These are phyloP conservation scores for Phytophthora tubulina DNA, from an alignment of 352 stramenopile genomes.

Conservation along the genomic window DNA sequence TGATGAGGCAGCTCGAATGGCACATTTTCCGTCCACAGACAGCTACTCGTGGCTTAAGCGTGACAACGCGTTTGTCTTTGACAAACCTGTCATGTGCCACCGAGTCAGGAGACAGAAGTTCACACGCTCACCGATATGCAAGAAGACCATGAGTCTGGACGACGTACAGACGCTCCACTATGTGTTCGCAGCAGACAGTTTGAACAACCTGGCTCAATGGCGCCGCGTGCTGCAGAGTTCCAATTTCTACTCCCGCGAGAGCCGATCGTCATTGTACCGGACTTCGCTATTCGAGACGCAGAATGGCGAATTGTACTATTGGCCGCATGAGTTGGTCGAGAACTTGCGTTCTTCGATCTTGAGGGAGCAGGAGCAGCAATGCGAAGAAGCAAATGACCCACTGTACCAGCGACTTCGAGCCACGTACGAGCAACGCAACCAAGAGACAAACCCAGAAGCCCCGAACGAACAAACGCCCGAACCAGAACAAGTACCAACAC, in stretches of 20 bases:
- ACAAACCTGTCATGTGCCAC: constrained; percentile 56
- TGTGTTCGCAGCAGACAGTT: constrained; percentile 56
- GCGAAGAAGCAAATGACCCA: constrained; percentile 34
- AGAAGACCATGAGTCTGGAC: constrained; percentile 54
- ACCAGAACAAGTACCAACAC: constrained; percentile 7
- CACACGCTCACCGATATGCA: constrained; percentile 50
- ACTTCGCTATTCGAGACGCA: constrained; percentile 36
- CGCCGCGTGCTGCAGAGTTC: constrained; percentile 43
- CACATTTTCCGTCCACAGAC: constrained; percentile 39
- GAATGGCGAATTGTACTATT: constrained; percentile 54
- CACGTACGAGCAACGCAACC: constrained; percentile 25
- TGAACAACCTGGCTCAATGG: constrained; percentile 50
- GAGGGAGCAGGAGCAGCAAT: constrained; percentile 34
- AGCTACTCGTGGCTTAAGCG: constrained; percentile 52
- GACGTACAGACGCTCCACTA: constrained; percentile 47
- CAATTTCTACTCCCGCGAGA: constrained; percentile 33
- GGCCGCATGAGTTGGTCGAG: constrained; percentile 49
- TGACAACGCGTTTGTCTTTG: constrained; percentile 55
- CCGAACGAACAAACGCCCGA: constrained; percentile 3
- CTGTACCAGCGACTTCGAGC: constrained; percentile 39
- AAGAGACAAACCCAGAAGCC: background rate
- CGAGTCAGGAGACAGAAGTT: constrained; percentile 43
- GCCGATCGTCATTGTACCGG: constrained; percentile 23
- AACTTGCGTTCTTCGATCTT: constrained; percentile 45
- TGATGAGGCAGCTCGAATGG: constrained; percentile 41